Evolutionary conservation across 2,329 filamentous ascomycete genomes (phyloP).

Genomic region (Penicillium sp.): DNA sequence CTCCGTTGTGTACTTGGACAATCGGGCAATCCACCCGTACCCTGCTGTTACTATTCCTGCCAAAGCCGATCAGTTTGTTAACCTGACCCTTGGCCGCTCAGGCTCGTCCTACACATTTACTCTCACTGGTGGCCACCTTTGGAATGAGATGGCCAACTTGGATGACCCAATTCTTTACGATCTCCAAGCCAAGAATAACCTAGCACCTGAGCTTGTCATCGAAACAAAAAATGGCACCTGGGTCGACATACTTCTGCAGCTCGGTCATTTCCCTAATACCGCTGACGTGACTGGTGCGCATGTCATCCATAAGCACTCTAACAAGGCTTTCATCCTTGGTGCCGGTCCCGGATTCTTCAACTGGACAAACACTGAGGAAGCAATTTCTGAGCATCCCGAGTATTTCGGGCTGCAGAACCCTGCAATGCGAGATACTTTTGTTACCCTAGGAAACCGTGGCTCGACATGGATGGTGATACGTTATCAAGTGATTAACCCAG

Average conservation of each 20-base stretch:
- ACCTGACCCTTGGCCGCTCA: conserved; percentile 22
- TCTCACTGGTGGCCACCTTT: conserved; percentile 9
- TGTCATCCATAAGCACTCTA: conserved; percentile 65
- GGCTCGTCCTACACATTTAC: conserved; percentile 14
- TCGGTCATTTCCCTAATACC: conserved; percentile 32
- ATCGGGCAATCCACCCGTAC: conserved; percentile 9
- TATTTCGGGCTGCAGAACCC: conserved; percentile 55
- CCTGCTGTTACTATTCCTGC: conserved; percentile 9
- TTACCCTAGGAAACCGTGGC: conserved; percentile 34
- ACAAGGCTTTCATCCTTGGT: conserved; percentile 53
- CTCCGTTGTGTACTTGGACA: conserved; percentile 10
- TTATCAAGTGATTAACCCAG: conserved; percentile 49
- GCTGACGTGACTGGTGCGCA: conserved; percentile 53
- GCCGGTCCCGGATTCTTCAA: conserved; percentile 51
- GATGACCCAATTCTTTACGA: conserved; percentile 36
- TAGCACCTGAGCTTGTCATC: conserved; percentile 42
- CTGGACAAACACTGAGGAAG: conserved; percentile 48
- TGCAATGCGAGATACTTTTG: conserved; percentile 50
- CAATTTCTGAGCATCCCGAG: conserved; percentile 39
- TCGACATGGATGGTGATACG: conserved; percentile 46
- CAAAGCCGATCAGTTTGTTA: conserved; percentile 49
- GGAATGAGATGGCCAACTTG: conserved; percentile 23
- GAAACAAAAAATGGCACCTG: conserved; percentile 51
- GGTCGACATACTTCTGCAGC: conserved; percentile 49
- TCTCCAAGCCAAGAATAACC: conserved; percentile 25